Evolutionary conservation across 2,329 filamentous ascomycete species (phyloP), one percentile per base, ranked within the genome.

Genomic region (Penicillium freii): DNA sequence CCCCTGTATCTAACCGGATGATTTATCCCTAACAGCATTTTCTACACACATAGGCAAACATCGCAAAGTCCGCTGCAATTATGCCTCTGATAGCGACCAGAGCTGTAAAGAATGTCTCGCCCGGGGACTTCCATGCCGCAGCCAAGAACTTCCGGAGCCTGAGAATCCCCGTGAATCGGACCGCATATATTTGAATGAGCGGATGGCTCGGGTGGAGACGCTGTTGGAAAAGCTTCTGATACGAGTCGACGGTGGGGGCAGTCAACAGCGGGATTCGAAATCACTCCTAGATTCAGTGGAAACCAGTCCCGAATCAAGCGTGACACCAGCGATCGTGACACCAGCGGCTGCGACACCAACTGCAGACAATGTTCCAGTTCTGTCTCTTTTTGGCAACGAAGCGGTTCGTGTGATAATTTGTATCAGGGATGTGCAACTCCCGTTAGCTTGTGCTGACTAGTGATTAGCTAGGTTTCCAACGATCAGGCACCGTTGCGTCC

Each of bases 61-160:
- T 29, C 58, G 60, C 2, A 62, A 62, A 33, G 60, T 62, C 23
- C 52, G 55, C 46, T 62, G 60, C 33, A 44, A 55, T 39, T 62
- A 47, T 52, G 43, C 23, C 2, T 50, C 50, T 8, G 58, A 61
- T 50, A 48, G 23, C 19, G 58, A 58, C 29, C n/a, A 15, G n/a
- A 56, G 31, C 9, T 62, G 60, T 39, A 48, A 40, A 31, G 58
- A 62, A 58, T 62, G 60, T 43, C 19, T 61, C 17, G 34, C 21
- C 8, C 47, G 50, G 8, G 60, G 58, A 5, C 42, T 54, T 4
- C 21, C 29, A 23, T 62, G 60, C 55, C 58, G 52, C 23, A 62
- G 55, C 53, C 60, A 62, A 25, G 58, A 61, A 40, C 31, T 62
- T 2, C 50, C 58, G 19, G 51, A 60, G 43, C 58, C 60, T 25